Evolutionary conservation across 2,329 filamentous ascomycete genomes (phyloP), one percentile per base, ranked within the genome.

Genomic region (Fonsecaea nubica): DNA sequence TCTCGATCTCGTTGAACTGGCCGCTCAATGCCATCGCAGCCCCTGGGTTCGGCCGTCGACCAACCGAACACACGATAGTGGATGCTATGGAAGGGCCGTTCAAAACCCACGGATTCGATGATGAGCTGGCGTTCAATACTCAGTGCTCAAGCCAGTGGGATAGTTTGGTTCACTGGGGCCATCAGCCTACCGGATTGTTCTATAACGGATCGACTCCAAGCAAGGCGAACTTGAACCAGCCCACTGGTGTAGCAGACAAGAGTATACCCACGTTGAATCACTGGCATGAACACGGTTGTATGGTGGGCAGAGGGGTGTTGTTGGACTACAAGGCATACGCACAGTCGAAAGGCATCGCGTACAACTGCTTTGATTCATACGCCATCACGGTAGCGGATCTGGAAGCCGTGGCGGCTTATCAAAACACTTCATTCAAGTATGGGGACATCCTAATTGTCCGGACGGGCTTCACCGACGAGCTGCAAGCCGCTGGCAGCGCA

Each of bases 281-380:
- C 72, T 25, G 74, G 50, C 53, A 76, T 33, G 74, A 76, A 1
- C 76, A 76, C 18, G 77, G 78, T 25, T 77, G 78, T 4, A 77
- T 81, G 25, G 76, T 80, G 36, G 80, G 80, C 42, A 79, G 81
- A 4, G 81, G 81, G 13, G 77, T 83, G 12, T 75, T 83, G 30
- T 69, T 83, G 25, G 81, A 83, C 75, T 82, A 77, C 56, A 73
- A 70, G 10, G 71, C 77, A 1, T 85, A 79, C 76, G 80, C 80
- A 9, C 74, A 79, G 25, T 71, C 69, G 0, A 75, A 81, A 9
- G 74, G 74, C 10, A 68, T 79, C 25, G 15, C 70, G 0, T 69
- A 80, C 13, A 75, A 78, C 1, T 72, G 77, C 2, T 80, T 83
- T 59, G 72, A 76, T 30, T 74, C 77, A 1, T 75, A 76, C 15